phyloP scores from a whole-genome alignment of 768 basidiomycete species.

The Neoboletus magnificus region DNA sequence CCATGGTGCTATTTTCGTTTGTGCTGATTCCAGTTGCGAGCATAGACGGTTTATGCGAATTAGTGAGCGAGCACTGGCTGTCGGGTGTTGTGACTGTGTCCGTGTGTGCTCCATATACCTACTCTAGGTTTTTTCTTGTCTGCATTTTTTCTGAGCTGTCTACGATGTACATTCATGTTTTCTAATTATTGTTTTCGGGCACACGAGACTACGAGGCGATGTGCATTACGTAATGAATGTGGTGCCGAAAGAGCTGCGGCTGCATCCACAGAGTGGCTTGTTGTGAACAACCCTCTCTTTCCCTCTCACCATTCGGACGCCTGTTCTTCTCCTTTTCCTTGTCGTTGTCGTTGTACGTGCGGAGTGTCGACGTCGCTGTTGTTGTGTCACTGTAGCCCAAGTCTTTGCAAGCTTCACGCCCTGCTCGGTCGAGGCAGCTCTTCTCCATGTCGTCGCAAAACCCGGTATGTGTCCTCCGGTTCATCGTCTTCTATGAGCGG shows the following conservation, averaged over 20 bases:
- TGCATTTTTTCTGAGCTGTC: background rate
- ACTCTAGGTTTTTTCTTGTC: background rate
- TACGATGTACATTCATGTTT: background rate
- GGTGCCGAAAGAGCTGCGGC: slow-evolving; percentile 29
- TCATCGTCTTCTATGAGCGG: background rate
- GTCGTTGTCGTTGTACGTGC: background rate
- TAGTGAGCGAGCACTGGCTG: slow-evolving; percentile 16
- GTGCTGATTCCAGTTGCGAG: background rate
- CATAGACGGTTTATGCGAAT: slow-evolving; percentile 33
- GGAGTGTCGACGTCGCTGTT: background rate
- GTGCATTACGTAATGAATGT: slow-evolving; percentile 25
- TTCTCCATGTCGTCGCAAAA: slow-evolving; percentile 49
- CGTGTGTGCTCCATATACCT: background rate
- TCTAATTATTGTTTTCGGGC: background rate
- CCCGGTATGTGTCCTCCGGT: slow-evolving; percentile 44
- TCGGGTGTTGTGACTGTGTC: background rate
- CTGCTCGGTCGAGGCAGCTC: background rate
- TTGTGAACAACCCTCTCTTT: slow-evolving; percentile 18
- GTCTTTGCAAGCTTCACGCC: background rate
- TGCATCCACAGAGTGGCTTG: slow-evolving; percentile 22
- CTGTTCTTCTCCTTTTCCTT: background rate
- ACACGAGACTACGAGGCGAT: slow-evolving; percentile 11
- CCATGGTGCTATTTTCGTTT: background rate
- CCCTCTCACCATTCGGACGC: slow-evolving; percentile 14
- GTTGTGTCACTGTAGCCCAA: background rate